Evolutionary conservation across 306 rosid genomes (phyloP).

Genomic region (Trifolium subterraneum): DNA sequence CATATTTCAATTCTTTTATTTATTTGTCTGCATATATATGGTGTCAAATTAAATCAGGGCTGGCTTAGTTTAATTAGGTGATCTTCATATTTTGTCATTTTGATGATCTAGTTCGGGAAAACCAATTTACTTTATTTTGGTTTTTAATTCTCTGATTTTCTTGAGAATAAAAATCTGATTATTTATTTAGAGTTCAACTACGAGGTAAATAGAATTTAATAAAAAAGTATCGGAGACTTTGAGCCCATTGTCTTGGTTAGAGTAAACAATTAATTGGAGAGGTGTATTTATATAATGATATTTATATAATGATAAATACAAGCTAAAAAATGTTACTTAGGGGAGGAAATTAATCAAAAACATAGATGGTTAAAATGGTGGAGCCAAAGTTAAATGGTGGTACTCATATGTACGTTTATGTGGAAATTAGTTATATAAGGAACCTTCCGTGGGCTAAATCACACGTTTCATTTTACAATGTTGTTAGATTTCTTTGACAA

Average conservation of each 20-base stretch:
- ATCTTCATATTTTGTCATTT: too few relatives aligned
- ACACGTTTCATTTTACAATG: slow-evolving; percentile 33
- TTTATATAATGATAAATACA: neutral
- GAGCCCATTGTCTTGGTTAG: too few relatives aligned
- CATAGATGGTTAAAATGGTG: neutral
- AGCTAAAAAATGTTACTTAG: neutral
- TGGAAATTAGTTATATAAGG: slow-evolving; percentile 45
- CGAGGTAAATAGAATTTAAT: too few relatives aligned
- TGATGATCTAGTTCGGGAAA: neutral
- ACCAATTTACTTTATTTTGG: too few relatives aligned
- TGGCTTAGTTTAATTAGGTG: neutral
- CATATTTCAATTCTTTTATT: too few relatives aligned
- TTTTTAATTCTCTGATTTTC: too few relatives aligned
- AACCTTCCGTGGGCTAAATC: slow-evolving; percentile 43
- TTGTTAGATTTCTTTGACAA: slow-evolving; percentile 50
- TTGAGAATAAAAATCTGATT: too few relatives aligned
- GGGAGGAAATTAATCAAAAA: neutral
- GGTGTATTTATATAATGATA: too few relatives aligned
- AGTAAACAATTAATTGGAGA: neutral
- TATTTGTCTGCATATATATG: too few relatives aligned
- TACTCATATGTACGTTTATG: neutral
- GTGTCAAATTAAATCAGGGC: too few relatives aligned
- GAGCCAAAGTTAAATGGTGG: slow-evolving; percentile 26
- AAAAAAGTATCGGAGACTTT: too few relatives aligned
- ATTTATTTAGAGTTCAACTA: too few relatives aligned